Percentiles rank a stretch among this genome's conserved stretches.
Conservation (phyloP, 345 rosid species). For the Mercurialis annua region DNA sequence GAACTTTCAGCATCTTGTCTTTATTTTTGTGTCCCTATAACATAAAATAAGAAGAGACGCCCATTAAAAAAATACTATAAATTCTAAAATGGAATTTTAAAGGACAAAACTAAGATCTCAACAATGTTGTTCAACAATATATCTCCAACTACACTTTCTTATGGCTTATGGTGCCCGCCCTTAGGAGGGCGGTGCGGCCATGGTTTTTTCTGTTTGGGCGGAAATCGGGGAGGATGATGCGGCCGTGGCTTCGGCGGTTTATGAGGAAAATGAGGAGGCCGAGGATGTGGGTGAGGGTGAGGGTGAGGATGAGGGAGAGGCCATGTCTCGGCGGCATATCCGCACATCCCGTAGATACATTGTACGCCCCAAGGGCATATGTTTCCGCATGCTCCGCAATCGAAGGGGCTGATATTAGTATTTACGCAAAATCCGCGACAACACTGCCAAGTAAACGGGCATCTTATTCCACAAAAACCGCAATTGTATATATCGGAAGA, state of each 20-base stretch:
- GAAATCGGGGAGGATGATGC: background rate
- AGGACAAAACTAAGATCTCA: too few species aligned
- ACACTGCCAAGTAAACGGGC: constrained; percentile 49
- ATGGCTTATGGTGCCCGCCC: background rate
- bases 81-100: too few species aligned
- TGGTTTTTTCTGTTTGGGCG: constrained; percentile 11
- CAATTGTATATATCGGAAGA: constrained; percentile 41
- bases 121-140: background rate
- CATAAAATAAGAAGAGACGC: background rate
- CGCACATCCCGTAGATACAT: constrained; percentile 53
- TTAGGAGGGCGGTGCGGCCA: constrained; percentile 13
- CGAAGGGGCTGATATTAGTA: constrained; percentile 24
- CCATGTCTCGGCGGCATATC: constrained; percentile 34
- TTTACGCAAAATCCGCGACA: constrained; percentile 43
- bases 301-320: constrained; percentile 3
- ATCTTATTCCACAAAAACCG: constrained; percentile 39
- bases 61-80: too few species aligned
- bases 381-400: constrained; percentile 49
- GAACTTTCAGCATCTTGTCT: background rate
- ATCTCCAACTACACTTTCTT: background rate
- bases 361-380: constrained; percentile 37
- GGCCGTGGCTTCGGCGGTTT: background rate
- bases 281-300: constrained; percentile 5
- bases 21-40: background rate
- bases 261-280: constrained; percentile 15